These are phyloP conservation scores for Verticillium nonalfalfae DNA, from an alignment of 2,329 filamentous ascomycete genomes.

Conservation along the genomic window DNA sequence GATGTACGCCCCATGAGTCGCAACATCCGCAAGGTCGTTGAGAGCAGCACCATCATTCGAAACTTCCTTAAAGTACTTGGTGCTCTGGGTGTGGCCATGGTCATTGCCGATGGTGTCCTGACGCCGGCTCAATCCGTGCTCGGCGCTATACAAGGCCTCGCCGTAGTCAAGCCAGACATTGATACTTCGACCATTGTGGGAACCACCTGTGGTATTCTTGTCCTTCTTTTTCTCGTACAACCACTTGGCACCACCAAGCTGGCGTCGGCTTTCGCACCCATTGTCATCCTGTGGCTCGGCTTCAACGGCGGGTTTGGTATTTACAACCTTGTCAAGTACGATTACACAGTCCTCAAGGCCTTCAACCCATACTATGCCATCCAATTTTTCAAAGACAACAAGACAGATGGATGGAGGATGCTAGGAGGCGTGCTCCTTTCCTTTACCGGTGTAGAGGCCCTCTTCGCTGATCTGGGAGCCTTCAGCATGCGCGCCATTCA, in stretches of 20 bases:
- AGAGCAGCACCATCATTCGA: constrained; percentile 46
- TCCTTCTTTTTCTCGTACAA: constrained; percentile 58
- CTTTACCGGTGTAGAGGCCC: constrained; percentile 73
- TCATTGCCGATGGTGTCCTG: constrained; percentile 59
- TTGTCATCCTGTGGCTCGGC: constrained; percentile 60
- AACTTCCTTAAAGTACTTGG: constrained; percentile 53
- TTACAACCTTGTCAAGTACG: constrained; percentile 49
- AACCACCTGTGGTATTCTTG: constrained; percentile 56
- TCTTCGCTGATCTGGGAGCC: constrained; percentile 73
- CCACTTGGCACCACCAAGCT: constrained; percentile 58
- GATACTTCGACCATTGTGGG: constrained; percentile 53
- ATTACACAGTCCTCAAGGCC: constrained; percentile 48
- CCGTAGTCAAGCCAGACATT: constrained; percentile 52
- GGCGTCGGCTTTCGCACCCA: constrained; percentile 55
- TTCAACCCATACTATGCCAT: constrained; percentile 56
- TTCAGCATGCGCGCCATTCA: constrained; percentile 66
- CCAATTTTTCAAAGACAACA: constrained; percentile 52
- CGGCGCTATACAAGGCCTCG: constrained; percentile 59
- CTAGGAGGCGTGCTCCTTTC: constrained; percentile 67
- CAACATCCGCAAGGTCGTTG: constrained; percentile 48
- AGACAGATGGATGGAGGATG: constrained; percentile 54
- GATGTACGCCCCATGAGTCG: constrained; percentile 48
- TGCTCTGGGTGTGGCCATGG: constrained; percentile 61
- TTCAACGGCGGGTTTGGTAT: constrained; percentile 59
- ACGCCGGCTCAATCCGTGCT: constrained; percentile 66